Percentiles rank a stretch among this genome's conserved stretches.
Conservation (phyloP, 2,329 filamentous ascomycete genomes). For the Diplodia sapinea region DNA sequence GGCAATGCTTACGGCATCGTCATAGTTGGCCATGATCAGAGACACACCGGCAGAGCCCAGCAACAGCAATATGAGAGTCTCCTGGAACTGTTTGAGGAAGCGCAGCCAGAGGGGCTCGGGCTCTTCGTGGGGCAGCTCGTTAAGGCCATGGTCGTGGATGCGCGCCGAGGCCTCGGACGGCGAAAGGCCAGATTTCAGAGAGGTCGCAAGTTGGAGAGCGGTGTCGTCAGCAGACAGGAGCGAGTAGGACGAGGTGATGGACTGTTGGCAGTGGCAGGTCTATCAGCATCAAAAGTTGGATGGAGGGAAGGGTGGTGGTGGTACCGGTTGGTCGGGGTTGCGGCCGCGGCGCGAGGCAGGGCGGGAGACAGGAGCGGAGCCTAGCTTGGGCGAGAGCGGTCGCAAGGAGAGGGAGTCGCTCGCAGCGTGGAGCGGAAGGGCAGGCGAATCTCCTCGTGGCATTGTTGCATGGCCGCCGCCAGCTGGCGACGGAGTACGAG, state of each 20-base stretch:
- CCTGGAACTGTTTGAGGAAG: constrained; percentile 95
- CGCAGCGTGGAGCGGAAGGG: constrained; percentile 63
- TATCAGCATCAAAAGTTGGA: constrained; percentile 10
- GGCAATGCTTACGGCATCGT: constrained; percentile 94
- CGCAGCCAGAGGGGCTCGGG: constrained; percentile 94
- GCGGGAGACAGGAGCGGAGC: constrained; percentile 30
- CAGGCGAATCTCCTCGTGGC: constrained; percentile 65
- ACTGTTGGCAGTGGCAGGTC: constrained; percentile 38
- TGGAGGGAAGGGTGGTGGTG: constrained; percentile 33
- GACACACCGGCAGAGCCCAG: constrained; percentile 88
- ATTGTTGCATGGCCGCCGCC: constrained; percentile 59
- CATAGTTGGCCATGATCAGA: constrained; percentile 87
- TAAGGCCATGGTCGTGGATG: constrained; percentile 81
- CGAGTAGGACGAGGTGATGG: constrained; percentile 60
- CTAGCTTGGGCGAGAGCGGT: constrained; percentile 38
- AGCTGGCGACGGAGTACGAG: constrained; percentile 12
- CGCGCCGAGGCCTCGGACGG: constrained; percentile 80
- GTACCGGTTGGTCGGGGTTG: constrained; percentile 34
- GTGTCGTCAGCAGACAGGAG: constrained; percentile 78
- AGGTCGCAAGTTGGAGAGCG: constrained; percentile 78
- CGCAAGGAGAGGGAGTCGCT: constrained; percentile 41
- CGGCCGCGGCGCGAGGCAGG: constrained; percentile 40
- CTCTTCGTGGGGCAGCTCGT: constrained; percentile 92
- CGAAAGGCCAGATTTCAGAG: constrained; percentile 80
- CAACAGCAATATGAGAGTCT: constrained; percentile 91